Conservation (phyloP, 352 stramenopile genomes). For the Phytophthora macrochlamydospora region DNA sequence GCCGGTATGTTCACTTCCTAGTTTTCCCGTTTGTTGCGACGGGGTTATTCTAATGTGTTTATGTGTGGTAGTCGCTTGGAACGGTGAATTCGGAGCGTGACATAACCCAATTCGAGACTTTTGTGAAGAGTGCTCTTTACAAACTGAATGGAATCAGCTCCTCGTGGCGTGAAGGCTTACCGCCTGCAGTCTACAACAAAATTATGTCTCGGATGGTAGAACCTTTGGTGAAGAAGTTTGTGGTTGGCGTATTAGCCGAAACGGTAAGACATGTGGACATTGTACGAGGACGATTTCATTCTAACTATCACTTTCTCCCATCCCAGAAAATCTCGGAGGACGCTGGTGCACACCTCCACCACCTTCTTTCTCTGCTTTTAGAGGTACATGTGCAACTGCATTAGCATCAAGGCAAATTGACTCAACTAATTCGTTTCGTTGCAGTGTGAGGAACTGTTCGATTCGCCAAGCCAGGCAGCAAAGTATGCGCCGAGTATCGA, state of each 20-base stretch:
- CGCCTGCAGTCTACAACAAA: constrained; percentile 56
- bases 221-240: constrained; percentile 60
- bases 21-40: background rate
- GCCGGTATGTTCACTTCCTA: constrained; percentile 40
- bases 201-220: constrained; percentile 56
- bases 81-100: constrained; percentile 43
- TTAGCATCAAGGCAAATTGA: background rate
- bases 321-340: constrained; percentile 58
- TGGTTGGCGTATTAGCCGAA: constrained; percentile 55
- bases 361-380: constrained; percentile 51
- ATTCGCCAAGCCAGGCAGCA: constrained; percentile 50
- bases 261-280: constrained; percentile 32
- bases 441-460: constrained; percentile 56
- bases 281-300: background rate
- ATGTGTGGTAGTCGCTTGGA: constrained; percentile 37
- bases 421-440: no score
- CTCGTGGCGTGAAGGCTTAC: constrained; percentile 72
- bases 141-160: constrained; percentile 65
- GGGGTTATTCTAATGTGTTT: background rate
- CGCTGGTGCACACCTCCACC: constrained; percentile 46
- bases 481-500: constrained; percentile 54
- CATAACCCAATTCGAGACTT: constrained; percentile 52
- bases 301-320: background rate
- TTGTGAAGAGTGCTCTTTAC: constrained; percentile 62
- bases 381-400: constrained; percentile 36